Evolutionary conservation across 2,329 filamentous ascomycete genomes (phyloP).

Genomic region (Lachnellula occidentalis): DNA sequence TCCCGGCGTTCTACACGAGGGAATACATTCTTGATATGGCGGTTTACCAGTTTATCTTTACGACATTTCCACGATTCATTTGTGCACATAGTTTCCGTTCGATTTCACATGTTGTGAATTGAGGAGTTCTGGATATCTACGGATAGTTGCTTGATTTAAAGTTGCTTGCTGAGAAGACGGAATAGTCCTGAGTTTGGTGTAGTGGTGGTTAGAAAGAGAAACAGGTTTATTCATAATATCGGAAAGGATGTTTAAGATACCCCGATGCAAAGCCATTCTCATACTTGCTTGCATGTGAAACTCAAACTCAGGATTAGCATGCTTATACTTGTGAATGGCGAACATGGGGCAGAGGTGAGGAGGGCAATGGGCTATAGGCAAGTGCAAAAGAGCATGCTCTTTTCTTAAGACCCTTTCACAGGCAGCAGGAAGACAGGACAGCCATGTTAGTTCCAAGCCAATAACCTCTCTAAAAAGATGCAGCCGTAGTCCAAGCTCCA

Average conservation of each 20-base stretch:
- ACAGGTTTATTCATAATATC: neutral
- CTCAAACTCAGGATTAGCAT: no score
- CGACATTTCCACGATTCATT: neutral
- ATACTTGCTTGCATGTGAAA: no score
- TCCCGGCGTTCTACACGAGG: conserved; percentile 1
- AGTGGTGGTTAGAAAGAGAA: neutral
- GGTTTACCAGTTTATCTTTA: neutral
- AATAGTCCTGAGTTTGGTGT: neutral
- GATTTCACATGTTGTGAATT: neutral
- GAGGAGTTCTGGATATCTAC: neutral
- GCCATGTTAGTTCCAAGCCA: neutral
- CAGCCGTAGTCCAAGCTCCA: neutral
- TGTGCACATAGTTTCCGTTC: neutral
- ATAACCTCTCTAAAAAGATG: neutral
- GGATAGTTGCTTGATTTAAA: neutral
- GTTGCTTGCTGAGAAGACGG: neutral
- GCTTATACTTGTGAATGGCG: no score
- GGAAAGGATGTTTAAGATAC: neutral
- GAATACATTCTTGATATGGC: neutral
- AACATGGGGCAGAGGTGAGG: no score
- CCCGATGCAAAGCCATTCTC: no score
- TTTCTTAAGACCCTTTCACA: neutral
- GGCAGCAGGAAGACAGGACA: neutral
- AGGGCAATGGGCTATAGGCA: no score
- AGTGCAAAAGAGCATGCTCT: no score